Evolutionary conservation across 495 filamentous ascomycete genomes (phyloP).

Genomic region (Lophiotrema nucula): DNA sequence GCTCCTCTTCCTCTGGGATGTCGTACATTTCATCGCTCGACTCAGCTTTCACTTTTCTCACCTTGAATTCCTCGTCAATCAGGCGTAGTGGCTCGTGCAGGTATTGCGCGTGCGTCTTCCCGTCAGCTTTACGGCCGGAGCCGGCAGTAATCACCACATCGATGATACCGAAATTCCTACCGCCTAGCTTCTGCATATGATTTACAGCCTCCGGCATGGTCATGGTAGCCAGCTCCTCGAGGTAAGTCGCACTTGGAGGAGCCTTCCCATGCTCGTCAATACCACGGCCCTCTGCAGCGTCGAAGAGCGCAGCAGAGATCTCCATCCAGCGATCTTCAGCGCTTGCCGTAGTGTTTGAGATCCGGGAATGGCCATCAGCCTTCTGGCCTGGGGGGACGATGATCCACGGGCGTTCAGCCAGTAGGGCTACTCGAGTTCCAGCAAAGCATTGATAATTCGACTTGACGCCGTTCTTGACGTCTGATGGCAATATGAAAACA

Average conservation of each 20-base stretch:
- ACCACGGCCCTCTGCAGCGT: constrained; percentile 40
- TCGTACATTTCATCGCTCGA: no score
- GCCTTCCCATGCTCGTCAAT: constrained; percentile 32
- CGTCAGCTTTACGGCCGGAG: constrained; percentile 34
- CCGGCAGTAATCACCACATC: constrained; percentile 46
- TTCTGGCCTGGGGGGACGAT: constrained; percentile 37
- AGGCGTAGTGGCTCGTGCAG: constrained; percentile 32
- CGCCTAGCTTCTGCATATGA: constrained; percentile 32
- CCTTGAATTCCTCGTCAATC: constrained; percentile 26
- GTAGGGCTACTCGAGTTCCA: constrained; percentile 38
- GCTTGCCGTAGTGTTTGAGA: neutral
- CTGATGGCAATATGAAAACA: constrained; percentile 15
- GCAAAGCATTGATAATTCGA: constrained; percentile 36
- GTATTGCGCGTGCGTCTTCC: constrained; percentile 33
- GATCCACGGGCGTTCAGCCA: constrained; percentile 46
- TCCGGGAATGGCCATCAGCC: constrained; percentile 22
- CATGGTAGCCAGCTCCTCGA: constrained; percentile 40
- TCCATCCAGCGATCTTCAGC: constrained; percentile 38
- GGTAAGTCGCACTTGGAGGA: constrained; percentile 41
- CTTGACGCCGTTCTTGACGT: neutral
- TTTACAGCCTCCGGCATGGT: constrained; percentile 37
- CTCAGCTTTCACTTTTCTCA: no score
- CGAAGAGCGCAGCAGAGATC: constrained; percentile 32
- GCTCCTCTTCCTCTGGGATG: no score
- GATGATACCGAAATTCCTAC: constrained; percentile 41